Conservation (phyloP, 495 filamentous ascomycete species). For the Ramalina peruviana region DNA sequence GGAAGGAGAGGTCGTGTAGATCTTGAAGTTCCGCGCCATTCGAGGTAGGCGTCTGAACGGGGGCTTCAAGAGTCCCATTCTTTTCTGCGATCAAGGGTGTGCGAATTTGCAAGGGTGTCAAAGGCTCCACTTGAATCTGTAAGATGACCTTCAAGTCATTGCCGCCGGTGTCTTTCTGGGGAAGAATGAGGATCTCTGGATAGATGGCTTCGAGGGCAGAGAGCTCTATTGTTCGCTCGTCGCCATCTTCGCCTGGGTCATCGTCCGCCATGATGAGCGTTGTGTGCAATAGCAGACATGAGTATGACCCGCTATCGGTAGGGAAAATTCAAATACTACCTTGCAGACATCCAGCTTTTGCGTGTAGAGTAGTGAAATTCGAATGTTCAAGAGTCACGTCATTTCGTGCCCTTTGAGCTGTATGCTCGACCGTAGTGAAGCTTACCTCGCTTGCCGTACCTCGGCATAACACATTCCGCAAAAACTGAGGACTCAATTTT, state of each 20-base stretch:
- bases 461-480: too few relatives aligned
- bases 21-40: slow-evolving; percentile 27
- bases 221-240: slow-evolving; percentile 67
- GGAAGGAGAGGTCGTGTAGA: slow-evolving; percentile 51
- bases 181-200: slow-evolving; percentile 60
- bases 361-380: too few relatives aligned
- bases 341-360: slow-evolving; percentile 19
- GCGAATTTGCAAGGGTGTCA: slow-evolving; percentile 49
- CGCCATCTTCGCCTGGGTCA: slow-evolving; percentile 30
- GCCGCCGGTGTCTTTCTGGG: slow-evolving; percentile 14
- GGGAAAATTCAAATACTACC: slow-evolving; percentile 29
- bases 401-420: slow-evolving; percentile 6
- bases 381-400: slow-evolving; percentile 16
- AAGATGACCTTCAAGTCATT: slow-evolving; percentile 49
- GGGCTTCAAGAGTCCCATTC: slow-evolving; percentile 50
- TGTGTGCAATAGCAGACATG: slow-evolving; percentile 3
- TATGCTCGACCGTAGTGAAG: background rate
- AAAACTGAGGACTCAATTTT: too few relatives aligned
- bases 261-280: slow-evolving; percentile 20
- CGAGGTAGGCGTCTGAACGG: slow-evolving; percentile 55
- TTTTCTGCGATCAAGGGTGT: slow-evolving; percentile 39
- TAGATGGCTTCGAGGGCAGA: slow-evolving; percentile 77
- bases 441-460: too few relatives aligned
- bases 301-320: slow-evolving; percentile 21
- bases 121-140: slow-evolving; percentile 58